Conservation (phyloP, 139 green algal species). For the Klebsormidium nitens region DNA sequence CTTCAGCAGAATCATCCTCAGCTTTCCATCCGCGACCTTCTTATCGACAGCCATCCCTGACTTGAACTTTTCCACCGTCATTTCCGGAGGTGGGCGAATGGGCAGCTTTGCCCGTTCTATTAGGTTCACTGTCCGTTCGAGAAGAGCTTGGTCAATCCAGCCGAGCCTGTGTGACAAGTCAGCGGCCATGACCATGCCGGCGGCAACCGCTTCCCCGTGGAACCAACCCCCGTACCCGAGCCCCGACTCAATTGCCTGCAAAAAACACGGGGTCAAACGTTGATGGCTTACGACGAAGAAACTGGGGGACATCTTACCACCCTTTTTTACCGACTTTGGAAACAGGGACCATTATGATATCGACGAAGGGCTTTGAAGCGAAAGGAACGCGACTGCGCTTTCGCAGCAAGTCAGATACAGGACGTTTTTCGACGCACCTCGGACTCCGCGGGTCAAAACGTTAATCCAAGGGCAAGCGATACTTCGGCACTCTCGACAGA, state of each 20-base stretch:
- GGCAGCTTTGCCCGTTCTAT: slow-evolving; percentile 68
- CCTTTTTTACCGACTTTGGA: no score
- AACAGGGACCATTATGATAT: no score
- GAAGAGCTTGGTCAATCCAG: slow-evolving; percentile 82
- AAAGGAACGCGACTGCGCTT: no score
- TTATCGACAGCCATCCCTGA: slow-evolving; percentile 95
- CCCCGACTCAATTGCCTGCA: slow-evolving; percentile 87
- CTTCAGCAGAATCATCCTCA: slow-evolving; percentile 90
- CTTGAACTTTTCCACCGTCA: slow-evolving; percentile 76
- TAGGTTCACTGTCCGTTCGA: slow-evolving; percentile 59
- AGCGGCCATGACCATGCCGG: slow-evolving; percentile 91
- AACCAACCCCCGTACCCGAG: slow-evolving; percentile 71
- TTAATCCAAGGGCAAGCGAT: no score
- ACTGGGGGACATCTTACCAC: no score
- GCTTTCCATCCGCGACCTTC: slow-evolving; percentile 83
- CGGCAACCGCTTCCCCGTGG: slow-evolving; percentile 91
- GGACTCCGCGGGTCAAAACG: no score
- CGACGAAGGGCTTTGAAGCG: no score
- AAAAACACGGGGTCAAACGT: no score
- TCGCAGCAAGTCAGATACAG: no score
- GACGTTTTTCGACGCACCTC: no score
- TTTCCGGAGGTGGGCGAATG: slow-evolving; percentile 51
- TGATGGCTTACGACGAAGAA: no score
- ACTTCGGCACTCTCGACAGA: no score
- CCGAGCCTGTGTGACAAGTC: slow-evolving; percentile 80